Conservation (phyloP, 257 asterid genomes). For the Lycium ferocissimum region DNA sequence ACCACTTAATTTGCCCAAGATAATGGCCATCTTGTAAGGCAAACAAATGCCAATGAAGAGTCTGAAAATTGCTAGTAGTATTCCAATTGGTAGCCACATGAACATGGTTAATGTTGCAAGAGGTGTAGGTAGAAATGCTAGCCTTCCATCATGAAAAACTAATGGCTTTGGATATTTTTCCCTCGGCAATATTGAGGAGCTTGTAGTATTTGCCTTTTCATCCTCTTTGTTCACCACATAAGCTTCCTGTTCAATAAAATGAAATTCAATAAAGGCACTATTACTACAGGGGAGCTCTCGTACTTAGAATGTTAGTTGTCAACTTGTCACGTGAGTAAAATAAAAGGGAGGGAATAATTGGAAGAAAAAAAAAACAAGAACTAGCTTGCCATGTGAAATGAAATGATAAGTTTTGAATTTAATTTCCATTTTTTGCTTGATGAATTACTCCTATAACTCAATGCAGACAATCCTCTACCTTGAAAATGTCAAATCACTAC, state of each 20-base stretch:
- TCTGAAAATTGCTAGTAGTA: constrained; percentile 60
- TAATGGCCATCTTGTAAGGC: constrained; percentile 56
- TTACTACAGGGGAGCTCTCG: too few relatives aligned
- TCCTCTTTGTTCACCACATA: constrained; percentile 65
- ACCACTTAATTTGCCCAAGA: constrained; percentile 59
- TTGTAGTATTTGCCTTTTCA: constrained; percentile 31
- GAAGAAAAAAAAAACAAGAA: too few relatives aligned
- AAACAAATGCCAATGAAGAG: constrained; percentile 55
- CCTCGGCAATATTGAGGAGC: constrained; percentile 53
- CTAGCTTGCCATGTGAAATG: background rate
- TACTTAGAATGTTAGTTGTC: too few relatives aligned
- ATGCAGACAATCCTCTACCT: background rate
- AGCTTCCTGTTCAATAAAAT: constrained; percentile 62
- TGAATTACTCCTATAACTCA: background rate
- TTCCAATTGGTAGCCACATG: constrained; percentile 81
- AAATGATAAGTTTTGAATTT: background rate
- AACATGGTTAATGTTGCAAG: constrained; percentile 69
- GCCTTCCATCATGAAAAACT: constrained; percentile 86
- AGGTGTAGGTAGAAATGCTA: constrained; percentile 90
- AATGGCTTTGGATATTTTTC: constrained; percentile 80
- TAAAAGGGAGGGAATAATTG: too few relatives aligned
- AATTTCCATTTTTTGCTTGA: background rate
- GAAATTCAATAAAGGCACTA: too few relatives aligned
- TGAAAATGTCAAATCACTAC: background rate
- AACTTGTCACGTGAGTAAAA: too few relatives aligned